Percentiles rank a stretch among this genome's conserved stretches.
Evolutionary conservation across 805 yeast genomes (phyloP).

Genomic region (Saccharomyces eubayanus): DNA sequence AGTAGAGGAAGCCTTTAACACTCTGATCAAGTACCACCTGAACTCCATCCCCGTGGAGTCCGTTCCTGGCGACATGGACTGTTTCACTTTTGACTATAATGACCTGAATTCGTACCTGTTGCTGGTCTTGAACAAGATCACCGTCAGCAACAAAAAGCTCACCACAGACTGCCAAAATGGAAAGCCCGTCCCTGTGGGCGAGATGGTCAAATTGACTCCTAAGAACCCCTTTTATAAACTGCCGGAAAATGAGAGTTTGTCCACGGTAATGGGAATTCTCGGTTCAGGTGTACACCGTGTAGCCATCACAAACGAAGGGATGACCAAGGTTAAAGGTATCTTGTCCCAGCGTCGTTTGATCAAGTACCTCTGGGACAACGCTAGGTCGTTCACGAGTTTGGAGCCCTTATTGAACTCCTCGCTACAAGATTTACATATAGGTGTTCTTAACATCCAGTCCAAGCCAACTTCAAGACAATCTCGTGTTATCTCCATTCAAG

Average conservation of each 20-base stretch:
- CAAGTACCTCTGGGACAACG: slow-evolving; percentile 85
- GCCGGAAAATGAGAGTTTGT: slow-evolving; percentile 57
- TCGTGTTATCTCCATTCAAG: slow-evolving; percentile 71
- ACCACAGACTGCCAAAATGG: slow-evolving; percentile 67
- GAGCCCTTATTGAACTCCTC: slow-evolving; percentile 66
- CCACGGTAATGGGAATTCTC: slow-evolving; percentile 71
- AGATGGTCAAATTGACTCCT: slow-evolving; percentile 75
- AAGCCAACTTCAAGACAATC: slow-evolving; percentile 34
- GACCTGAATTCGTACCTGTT: slow-evolving; percentile 82
- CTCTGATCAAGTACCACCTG: slow-evolving; percentile 58
- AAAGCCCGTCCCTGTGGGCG: slow-evolving; percentile 83
- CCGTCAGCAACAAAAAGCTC: slow-evolving; percentile 29
- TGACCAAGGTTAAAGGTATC: slow-evolving; percentile 63
- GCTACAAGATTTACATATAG: slow-evolving; percentile 66
- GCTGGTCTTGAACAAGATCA: slow-evolving; percentile 68
- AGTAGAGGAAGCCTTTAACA: slow-evolving; percentile 84
- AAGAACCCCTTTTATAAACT: slow-evolving; percentile 83
- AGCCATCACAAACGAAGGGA: slow-evolving; percentile 57
- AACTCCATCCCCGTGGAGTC: slow-evolving; percentile 79
- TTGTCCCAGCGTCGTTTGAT: slow-evolving; percentile 85
- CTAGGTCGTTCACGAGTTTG: slow-evolving; percentile 72
- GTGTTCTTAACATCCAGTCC: slow-evolving; percentile 38
- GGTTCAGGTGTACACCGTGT: slow-evolving; percentile 96
- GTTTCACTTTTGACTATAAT: slow-evolving; percentile 83
- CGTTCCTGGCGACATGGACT: slow-evolving; percentile 48